Base-by-base conservation (phyloP, 139 green algal species). In the Prasinococcaceae sp. region DNA sequence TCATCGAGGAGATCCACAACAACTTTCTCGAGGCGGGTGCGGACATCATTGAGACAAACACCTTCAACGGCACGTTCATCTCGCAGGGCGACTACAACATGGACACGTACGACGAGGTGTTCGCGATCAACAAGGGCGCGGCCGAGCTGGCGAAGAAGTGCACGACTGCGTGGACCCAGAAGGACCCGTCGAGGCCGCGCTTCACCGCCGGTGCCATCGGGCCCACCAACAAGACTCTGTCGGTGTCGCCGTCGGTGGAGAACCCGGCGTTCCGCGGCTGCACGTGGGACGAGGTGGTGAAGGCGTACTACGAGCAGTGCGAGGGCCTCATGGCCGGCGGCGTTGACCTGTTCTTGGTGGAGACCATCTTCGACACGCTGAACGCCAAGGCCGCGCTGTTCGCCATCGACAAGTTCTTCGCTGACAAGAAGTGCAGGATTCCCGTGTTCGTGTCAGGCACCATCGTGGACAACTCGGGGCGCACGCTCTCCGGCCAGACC, bases 11-110 rank as follows among this genome's bases (percentile, higher is more conserved):
- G 19, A 97, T 97, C 73, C 89, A 97, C 77, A 83, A 41, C 2
- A 65, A 74, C 24, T 96, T 89, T 73, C 65, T 97, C 50, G 81
- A 84, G 37, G 80, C 47, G 10, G 88, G 88, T 3, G 84, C 89
- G 8, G 89, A 97, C 75, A 94, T 97, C 65, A 83, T 97, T 30
- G 89, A 97, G 75, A 96, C 89, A 51, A 96, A 97, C 79, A 96
- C 89, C 29, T 97, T 97, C 81, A 96, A 93, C 51, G 86, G 82
- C 36, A 93, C 84, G 24, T 78, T 56, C 33, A 92, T 93, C 66
- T 83, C 74, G 38, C 85, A 94, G 79, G 78, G 73, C 5, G 89
- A 97, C 66, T 97, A 97, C 57, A 57, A 79, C 10, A 78, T 97
- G 52, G 78, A 96, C 51, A 73, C 62, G 9, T 26, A 68, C 9